A percentile compares a stretch with the other conserved stretches of the same genome.
phyloP scores from a whole-genome alignment of 495 filamentous ascomycete genomes.

The Aspergillus indologenus region DNA sequence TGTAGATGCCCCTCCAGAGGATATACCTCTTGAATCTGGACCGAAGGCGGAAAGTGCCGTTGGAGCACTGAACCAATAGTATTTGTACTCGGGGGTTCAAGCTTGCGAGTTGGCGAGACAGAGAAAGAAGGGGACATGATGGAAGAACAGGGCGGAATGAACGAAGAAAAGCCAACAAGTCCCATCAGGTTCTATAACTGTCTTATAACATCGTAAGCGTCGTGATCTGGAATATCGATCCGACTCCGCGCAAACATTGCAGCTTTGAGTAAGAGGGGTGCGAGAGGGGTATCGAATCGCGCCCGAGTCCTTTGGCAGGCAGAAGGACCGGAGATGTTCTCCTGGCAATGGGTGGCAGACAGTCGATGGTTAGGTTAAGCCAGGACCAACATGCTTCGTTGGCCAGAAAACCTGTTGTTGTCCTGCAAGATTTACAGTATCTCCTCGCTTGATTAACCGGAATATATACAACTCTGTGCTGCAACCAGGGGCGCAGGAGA shows the following conservation, averaged over 20 bases:
- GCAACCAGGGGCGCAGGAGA: too few species aligned
- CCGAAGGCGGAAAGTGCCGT: slow-evolving; percentile 36
- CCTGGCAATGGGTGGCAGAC: not conserved
- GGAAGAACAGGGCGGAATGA: not conserved
- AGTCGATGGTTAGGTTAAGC: not conserved
- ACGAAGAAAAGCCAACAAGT: not conserved
- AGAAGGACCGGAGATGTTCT: not conserved
- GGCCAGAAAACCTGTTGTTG: not conserved
- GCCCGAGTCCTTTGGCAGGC: too few species aligned
- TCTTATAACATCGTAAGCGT: not conserved
- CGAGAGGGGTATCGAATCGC: not conserved
- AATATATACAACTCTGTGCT: not conserved
- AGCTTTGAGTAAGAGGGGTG: not conserved
- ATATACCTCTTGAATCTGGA: slow-evolving; percentile 43
- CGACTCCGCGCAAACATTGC: not conserved
- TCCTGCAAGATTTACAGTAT: not conserved
- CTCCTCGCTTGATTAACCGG: not conserved
- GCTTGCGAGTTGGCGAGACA: slow-evolving; percentile 16
- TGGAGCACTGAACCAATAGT: slow-evolving; percentile 43
- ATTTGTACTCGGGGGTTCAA: slow-evolving; percentile 20
- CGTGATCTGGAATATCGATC: not conserved
- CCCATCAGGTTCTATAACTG: not conserved
- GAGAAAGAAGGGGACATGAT: slow-evolving; percentile 20
- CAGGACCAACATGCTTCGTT: not conserved
- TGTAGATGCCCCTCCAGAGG: slow-evolving; percentile 49